Evolutionary conservation across 106 monocot species (phyloP), one percentile per base, ranked within the genome.

Genomic region (Phalaenopsis equestris): DNA sequence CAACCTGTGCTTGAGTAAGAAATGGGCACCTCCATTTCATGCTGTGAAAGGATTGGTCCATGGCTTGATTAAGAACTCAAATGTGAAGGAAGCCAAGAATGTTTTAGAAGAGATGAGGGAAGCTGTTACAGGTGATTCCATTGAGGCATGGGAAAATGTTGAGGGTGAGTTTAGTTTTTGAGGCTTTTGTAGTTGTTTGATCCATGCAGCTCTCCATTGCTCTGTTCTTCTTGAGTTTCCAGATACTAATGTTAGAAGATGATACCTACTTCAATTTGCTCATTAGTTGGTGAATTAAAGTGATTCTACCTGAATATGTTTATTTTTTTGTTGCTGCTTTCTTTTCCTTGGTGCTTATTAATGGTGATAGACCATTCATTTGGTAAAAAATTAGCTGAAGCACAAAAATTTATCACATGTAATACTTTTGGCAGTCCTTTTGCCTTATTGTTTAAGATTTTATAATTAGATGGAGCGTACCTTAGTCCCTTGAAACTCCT

Each of bases 1-100:
- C 73, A 85, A 87, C 77, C 85, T 90, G 73, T 88, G 90, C 39
- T 61, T 87, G 75, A 38, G 23, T 8, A 91, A 79, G 80, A 92
- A 89, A 47, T 94, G 94, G 90, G 82, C 82, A 1, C 94, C 85
- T 2, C 91, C 94, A 0, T 88, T 92, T 64, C 81, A 81, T 39
- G 78, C 80, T 17, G 82, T 94, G 24, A 90, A 87, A 73, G 79
- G 41, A 6, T 74, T 94, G 87, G 76, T 94, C 6, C 85, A 92
- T 23, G 94, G 88, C 4, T 65, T 92, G 86, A 64, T 85, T 48
- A 78, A 87, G 78, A 78, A 80, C 10, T 80, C 83, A 19, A 73
- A 79, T n/a, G 73, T 78, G 19, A 65, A 90, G 4, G 83, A 88
- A 42, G 91, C 91, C 2, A 88, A 82, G 77, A 79, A 81, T 24